These are phyloP conservation scores for Rhizophora mangle DNA, from an alignment of 345 rosid species.

Conservation along the genomic window DNA sequence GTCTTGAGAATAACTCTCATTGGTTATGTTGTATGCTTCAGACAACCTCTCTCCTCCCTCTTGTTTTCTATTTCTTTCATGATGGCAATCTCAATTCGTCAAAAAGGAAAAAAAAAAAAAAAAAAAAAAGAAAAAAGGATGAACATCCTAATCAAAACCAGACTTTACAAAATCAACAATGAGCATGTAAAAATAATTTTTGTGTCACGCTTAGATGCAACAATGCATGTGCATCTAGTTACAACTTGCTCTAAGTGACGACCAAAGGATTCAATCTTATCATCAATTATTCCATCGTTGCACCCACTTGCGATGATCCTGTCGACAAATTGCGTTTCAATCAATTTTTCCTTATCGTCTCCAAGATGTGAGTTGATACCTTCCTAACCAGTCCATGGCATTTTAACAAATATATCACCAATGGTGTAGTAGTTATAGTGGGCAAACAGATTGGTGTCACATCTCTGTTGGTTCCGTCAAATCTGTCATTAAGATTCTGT, in stretches of 20 bases:
- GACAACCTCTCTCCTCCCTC: too few relatives aligned
- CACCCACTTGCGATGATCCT: constrained; percentile 28
- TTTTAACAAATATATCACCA: too few relatives aligned
- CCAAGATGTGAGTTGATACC: constrained; percentile 25
- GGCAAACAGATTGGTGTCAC: too few relatives aligned
- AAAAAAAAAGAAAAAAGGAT: too few relatives aligned
- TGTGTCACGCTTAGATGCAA: constrained; percentile 29
- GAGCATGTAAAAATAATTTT: not conserved
- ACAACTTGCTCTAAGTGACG: constrained; percentile 23
- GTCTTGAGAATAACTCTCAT: too few relatives aligned
- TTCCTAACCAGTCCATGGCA: constrained; percentile 5
- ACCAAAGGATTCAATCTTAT: constrained; percentile 17
- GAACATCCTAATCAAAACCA: not conserved
- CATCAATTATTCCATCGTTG: constrained; percentile 17
- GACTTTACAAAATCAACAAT: not conserved
- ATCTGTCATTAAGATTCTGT: too few relatives aligned
- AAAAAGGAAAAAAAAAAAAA: too few relatives aligned
- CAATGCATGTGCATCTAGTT: constrained; percentile 46
- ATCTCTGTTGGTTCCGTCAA: too few relatives aligned
- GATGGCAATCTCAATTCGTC: too few relatives aligned
- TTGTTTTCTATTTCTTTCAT: too few relatives aligned
- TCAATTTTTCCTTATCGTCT: not conserved
- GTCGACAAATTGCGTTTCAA: constrained; percentile 20
- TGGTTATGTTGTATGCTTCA: too few relatives aligned
- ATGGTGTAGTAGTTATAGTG: too few relatives aligned